These are phyloP conservation scores for Phytophthora pseudosyringae DNA, from an alignment of 352 stramenopile genomes.

Conservation along the genomic window DNA sequence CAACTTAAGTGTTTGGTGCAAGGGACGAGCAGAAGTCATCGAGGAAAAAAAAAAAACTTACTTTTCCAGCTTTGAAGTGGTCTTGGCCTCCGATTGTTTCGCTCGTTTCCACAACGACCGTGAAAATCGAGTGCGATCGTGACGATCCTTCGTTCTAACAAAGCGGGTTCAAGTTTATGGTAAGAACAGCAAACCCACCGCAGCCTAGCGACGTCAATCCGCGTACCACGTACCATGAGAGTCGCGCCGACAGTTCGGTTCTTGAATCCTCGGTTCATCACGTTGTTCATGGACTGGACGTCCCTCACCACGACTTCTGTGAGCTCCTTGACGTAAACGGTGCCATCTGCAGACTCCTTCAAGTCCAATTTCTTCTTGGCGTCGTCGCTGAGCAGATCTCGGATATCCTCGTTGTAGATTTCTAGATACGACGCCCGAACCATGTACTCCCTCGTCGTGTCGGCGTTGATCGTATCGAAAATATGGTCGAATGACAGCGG, in stretches of 20 bases:
- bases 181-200: conserved; percentile 1
- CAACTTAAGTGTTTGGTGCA: neutral
- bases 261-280: conserved; percentile 87
- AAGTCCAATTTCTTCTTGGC: conserved; percentile 84
- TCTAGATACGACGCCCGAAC: conserved; percentile 92
- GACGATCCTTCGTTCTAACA: conserved; percentile 84
- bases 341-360: conserved; percentile 81
- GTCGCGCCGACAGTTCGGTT: conserved; percentile 83
- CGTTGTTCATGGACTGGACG: conserved; percentile 79
- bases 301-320: conserved; percentile 82
- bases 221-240: conserved; percentile 62
- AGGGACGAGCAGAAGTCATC: neutral
- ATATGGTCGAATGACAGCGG: conserved; percentile 88
- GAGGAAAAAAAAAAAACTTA: conserved; percentile 20
- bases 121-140: conserved; percentile 89
- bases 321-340: conserved; percentile 92
- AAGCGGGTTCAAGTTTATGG: neutral
- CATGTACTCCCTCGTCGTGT: conserved; percentile 80
- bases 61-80: conserved; percentile 85
- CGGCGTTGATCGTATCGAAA: conserved; percentile 84
- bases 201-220: too few relatives aligned
- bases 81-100: conserved; percentile 79
- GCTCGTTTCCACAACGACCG: conserved; percentile 81
- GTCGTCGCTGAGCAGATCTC: conserved; percentile 88
- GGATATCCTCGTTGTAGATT: conserved; percentile 96